Percentiles rank a stretch among this genome's conserved stretches.
phyloP scores from a whole-genome alignment of 345 rosid species.

The Pistacia vera region DNA sequence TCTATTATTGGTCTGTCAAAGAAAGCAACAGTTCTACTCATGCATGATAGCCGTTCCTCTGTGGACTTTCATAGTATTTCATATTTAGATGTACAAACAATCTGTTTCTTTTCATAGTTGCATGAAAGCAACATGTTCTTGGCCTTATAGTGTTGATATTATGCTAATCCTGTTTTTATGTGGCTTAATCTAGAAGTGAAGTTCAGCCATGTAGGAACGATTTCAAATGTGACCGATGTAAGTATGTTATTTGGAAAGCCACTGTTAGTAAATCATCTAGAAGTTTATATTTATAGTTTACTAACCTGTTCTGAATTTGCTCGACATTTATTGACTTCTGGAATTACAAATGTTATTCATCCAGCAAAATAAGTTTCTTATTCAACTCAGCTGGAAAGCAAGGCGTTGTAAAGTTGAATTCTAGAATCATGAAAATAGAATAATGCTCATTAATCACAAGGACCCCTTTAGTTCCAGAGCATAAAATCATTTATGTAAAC shows the following conservation, averaged over 20 bases:
- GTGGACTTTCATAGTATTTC: neutral
- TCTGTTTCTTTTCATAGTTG: neutral
- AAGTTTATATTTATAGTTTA: neutral
- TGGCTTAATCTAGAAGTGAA: conserved; percentile 30
- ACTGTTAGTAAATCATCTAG: neutral
- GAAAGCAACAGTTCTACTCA: neutral
- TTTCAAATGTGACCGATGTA: conserved; percentile 58
- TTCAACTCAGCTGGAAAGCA: neutral
- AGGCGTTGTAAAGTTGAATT: too few species aligned
- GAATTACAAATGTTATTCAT: neutral
- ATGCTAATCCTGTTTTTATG: neutral
- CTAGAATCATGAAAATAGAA: too few species aligned
- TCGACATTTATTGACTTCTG: neutral
- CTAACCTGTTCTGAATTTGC: neutral
- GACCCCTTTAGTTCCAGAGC: too few species aligned
- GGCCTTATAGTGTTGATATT: neutral
- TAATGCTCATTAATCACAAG: too few species aligned
- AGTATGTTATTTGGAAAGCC: conserved; percentile 26
- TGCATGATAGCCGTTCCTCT: neutral
- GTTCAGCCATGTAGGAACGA: conserved; percentile 56
- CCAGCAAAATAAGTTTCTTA: neutral
- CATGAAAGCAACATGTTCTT: neutral
- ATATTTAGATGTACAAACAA: neutral
- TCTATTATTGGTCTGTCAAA: neutral
- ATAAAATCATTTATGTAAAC: too few species aligned